Conservation (phyloP, 257 asterid species). For the Plantago elongata region DNA sequence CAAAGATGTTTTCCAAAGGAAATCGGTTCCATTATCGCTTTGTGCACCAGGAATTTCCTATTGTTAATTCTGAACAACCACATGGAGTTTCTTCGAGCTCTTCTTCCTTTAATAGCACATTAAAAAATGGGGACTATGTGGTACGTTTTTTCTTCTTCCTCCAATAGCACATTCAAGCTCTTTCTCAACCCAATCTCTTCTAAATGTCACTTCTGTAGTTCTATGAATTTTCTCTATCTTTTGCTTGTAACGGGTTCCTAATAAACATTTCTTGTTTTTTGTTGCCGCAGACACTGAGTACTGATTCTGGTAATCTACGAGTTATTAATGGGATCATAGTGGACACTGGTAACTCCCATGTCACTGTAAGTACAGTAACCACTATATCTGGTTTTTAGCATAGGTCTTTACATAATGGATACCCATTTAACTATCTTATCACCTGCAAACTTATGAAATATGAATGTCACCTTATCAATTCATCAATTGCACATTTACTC, state of each 20-base stretch:
- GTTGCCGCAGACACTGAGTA: constrained; percentile 70
- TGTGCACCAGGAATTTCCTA: constrained; percentile 39
- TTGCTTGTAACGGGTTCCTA: neutral
- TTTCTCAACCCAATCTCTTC: too few species aligned
- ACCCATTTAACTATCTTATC: too few species aligned
- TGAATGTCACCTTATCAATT: too few species aligned
- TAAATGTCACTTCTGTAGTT: neutral
- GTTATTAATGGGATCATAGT: constrained; percentile 71
- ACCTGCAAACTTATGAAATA: too few species aligned
- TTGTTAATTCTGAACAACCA: constrained; percentile 26
- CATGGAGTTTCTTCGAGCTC: constrained; percentile 30
- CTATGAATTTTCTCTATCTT: constrained; percentile 4
- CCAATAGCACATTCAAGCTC: too few species aligned
- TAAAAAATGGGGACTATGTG: constrained; percentile 86
- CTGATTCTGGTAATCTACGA: constrained; percentile 60
- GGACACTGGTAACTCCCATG: constrained; percentile 60
- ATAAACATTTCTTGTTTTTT: constrained; percentile 10
- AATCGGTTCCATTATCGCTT: constrained; percentile 62
- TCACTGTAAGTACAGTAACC: constrained; percentile 52
- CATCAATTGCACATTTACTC: too few species aligned
- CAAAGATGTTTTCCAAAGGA: constrained; percentile 27
- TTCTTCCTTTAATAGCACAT: constrained; percentile 38
- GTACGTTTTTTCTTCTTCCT: constrained; percentile 31
- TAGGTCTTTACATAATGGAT: neutral
- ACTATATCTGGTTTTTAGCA: constrained; percentile 21